Evolutionary conservation across 2,329 filamentous ascomycete species (phyloP), one percentile per base, ranked within the genome.

Genomic region (Pyrenophora seminiperda): DNA sequence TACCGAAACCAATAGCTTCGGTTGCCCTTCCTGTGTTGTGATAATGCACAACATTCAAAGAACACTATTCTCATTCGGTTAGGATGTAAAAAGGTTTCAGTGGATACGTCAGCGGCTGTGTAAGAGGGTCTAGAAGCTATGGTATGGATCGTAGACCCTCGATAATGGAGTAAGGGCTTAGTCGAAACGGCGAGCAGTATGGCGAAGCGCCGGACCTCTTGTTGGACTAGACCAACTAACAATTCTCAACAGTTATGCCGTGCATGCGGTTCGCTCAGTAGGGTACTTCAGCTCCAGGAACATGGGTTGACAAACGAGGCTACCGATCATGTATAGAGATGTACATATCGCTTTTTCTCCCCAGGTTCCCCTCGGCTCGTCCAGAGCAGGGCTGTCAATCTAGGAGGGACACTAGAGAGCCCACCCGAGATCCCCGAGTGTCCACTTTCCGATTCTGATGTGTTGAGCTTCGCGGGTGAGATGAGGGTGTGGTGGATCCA

Each of bases 131-230:
- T 60, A 58, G 57, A 60, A 43, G 37, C 47, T 39, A 48, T 48
- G 33, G 44, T 45, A 33, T 37, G 53, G 32, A 37, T 36, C 37
- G 44, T 20, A 37, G 43, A 48, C 42, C 36, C 47, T 33, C 18
- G 19, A 32, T 15, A 33, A 15, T 22, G 14, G 14, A 27, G 38
- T 20, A 17, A 41, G 41, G 37, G 42, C 41, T 30, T 44, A 50
- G 40, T 40, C 51, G 49, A 61, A 61, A 61, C 58, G 40, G 45
- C 49, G 54, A 55, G 44, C 47, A 53, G 56, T 59, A 46, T 61
- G 56, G 56, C 58, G 58, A 59, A 59, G 58, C 58, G 58, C 58
- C 58, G 44, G 32, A n/a, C n/a, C n/a, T n/a, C n/a, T n/a, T n/a
- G n/a, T n/a, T n/a, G n/a, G n/a, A n/a, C n/a, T n/a, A n/a, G n/a